phyloP scores from a whole-genome alignment of 805 yeast species.

The Metschnikowia proteae region DNA sequence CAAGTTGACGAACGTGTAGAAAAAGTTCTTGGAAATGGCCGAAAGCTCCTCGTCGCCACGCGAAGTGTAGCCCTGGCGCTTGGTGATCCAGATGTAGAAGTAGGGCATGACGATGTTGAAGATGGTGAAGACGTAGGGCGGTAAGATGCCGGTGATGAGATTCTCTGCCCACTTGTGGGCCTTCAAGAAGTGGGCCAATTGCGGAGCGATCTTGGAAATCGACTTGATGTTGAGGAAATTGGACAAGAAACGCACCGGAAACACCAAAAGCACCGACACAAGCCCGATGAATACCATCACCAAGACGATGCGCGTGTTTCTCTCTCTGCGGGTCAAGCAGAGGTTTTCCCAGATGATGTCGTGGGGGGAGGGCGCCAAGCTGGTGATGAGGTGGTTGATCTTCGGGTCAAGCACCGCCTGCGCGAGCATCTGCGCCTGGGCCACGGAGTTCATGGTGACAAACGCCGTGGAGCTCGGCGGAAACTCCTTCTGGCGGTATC shows the following conservation, averaged over 20 bases:
- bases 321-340: constrained; percentile 70
- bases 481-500: constrained; percentile 64
- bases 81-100: constrained; percentile 77
- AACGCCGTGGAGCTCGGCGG: constrained; percentile 89
- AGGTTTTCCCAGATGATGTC: constrained; percentile 92
- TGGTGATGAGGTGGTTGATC: constrained; percentile 75
- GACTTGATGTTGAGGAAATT: constrained; percentile 75
- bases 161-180: constrained; percentile 68
- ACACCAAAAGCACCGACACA: constrained; percentile 66
- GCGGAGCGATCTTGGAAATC: constrained; percentile 78
- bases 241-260: constrained; percentile 84
- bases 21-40: constrained; percentile 86
- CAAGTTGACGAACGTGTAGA: constrained; percentile 89
- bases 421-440: constrained; percentile 94
- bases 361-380: constrained; percentile 92
- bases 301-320: constrained; percentile 58
- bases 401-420: constrained; percentile 92
- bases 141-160: constrained; percentile 81
- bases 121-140: constrained; percentile 85
- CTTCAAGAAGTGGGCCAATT: constrained; percentile 63
- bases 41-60: constrained; percentile 91
- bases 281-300: constrained; percentile 67
- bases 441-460: constrained; percentile 91
- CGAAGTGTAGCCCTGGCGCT: constrained; percentile 84
- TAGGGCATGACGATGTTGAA: constrained; percentile 82